phyloP scores from a whole-genome alignment of 495 filamentous ascomycete genomes.

The Jackrogersella multiformis region DNA sequence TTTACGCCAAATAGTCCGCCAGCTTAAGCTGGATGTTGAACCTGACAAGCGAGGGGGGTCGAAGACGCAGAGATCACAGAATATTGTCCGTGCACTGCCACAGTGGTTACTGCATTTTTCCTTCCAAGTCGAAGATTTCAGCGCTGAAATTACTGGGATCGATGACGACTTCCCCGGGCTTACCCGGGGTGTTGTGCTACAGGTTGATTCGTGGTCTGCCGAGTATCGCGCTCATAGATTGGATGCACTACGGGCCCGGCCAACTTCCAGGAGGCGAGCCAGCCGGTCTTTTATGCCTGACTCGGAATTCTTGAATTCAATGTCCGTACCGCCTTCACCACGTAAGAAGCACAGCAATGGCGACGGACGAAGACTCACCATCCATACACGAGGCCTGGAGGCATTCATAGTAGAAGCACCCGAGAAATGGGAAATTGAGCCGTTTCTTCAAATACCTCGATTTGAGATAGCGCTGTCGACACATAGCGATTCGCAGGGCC shows the following conservation, averaged over 20 bases:
- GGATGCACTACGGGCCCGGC: constrained; percentile 61
- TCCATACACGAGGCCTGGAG: constrained; percentile 85
- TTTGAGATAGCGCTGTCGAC: constrained; percentile 89
- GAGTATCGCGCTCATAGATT: constrained; percentile 87
- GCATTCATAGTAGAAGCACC: constrained; percentile 87
- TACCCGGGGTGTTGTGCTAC: constrained; percentile 81
- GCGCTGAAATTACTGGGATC: constrained; percentile 87
- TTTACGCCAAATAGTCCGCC: constrained; percentile 86
- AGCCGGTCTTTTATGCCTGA: constrained; percentile 67
- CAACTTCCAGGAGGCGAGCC: constrained; percentile 64
- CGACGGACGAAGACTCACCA: constrained; percentile 82
- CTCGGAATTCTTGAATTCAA: constrained; percentile 63
- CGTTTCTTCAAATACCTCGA: constrained; percentile 85
- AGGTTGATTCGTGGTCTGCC: constrained; percentile 88
- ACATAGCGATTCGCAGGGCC: constrained; percentile 82
- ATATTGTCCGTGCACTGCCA: constrained; percentile 79
- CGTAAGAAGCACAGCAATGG: constrained; percentile 68
- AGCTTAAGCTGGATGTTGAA: constrained; percentile 70
- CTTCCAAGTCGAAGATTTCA: constrained; percentile 87
- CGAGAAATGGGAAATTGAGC: constrained; percentile 83
- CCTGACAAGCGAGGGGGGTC: constrained; percentile 66
- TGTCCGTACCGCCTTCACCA: constrained; percentile 69
- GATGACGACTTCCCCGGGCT: constrained; percentile 82
- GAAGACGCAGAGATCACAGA: constrained; percentile 61
- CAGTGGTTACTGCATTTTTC: constrained; percentile 85